Conservation (phyloP, 192 early-diverging fungal species). For the Entophlyctis luteolus region DNA sequence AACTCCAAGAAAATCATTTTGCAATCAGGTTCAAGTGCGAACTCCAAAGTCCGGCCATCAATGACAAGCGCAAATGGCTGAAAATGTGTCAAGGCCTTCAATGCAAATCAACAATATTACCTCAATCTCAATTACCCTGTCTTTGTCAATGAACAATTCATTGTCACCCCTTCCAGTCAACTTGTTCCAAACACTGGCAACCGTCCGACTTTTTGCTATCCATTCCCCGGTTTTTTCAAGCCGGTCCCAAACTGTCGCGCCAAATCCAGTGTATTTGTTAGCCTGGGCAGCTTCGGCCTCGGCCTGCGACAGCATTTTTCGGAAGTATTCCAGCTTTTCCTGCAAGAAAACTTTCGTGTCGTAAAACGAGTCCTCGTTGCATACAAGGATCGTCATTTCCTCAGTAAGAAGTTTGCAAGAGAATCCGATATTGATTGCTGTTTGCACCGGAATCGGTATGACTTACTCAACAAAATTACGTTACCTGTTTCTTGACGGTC, state of each 20-base stretch:
- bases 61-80: constrained; percentile 86
- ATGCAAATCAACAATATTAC: constrained; percentile 21
- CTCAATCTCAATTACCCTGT: constrained; percentile 37
- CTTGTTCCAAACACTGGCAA: neutral
- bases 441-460: neutral
- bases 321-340: constrained; percentile 61
- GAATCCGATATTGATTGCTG: constrained; percentile 98
- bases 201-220: neutral
- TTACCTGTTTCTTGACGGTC: constrained; percentile 88
- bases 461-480: neutral
- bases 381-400: constrained; percentile 88
- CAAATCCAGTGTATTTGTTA: neutral
- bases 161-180: neutral
- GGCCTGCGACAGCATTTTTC: neutral
- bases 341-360: constrained; percentile 89
- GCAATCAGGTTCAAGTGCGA: constrained; percentile 79
- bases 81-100: too few relatives aligned
- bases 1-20: constrained; percentile 74
- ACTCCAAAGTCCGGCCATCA: constrained; percentile 87
- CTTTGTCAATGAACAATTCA: constrained; percentile 40
- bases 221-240: constrained; percentile 12
- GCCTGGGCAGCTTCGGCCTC: neutral
- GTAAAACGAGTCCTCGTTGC: constrained; percentile 81
- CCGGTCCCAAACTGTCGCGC: neutral
- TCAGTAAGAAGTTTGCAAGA: constrained; percentile 91